A percentile compares a stretch with the other conserved stretches of the same genome.
These are phyloP conservation scores for Cornus kousa DNA, from an alignment of 148 eudicot genomes.

Conservation along the genomic window DNA sequence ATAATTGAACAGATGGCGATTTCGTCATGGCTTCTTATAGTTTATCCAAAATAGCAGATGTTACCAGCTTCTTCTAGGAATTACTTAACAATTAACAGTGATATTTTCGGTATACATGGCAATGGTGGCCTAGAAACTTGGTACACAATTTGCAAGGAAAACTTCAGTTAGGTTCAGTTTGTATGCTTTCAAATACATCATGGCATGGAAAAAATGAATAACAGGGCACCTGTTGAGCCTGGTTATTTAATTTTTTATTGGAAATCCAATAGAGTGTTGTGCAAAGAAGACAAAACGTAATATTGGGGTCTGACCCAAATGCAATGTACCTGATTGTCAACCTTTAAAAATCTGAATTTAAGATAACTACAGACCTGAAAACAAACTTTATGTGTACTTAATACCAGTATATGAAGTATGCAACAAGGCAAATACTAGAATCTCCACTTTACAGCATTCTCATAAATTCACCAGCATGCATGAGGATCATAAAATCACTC, in stretches of 20 bases:
- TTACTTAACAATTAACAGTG: background rate
- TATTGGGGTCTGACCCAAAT: background rate
- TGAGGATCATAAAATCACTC: background rate
- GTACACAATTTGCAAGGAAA: background rate
- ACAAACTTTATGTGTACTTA: background rate
- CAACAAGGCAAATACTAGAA: background rate
- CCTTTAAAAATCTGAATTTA: background rate
- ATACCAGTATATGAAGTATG: background rate
- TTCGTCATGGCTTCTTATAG: background rate
- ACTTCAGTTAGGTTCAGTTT: background rate
- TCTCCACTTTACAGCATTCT: background rate
- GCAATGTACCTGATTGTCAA: background rate
- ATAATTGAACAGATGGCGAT: background rate
- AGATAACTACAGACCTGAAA: background rate
- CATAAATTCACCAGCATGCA: background rate
- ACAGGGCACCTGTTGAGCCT: background rate
- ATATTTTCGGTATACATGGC: background rate
- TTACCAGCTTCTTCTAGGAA: background rate
- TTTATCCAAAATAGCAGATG: background rate
- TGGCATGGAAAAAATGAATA: background rate
- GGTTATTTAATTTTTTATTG: background rate
- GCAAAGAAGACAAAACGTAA: background rate
- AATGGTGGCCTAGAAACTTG: background rate
- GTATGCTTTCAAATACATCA: conserved; percentile 3
- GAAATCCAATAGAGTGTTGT: background rate